phyloP scores from a whole-genome alignment of 2,329 filamentous ascomycete species.

The Capronia epimyces region DNA sequence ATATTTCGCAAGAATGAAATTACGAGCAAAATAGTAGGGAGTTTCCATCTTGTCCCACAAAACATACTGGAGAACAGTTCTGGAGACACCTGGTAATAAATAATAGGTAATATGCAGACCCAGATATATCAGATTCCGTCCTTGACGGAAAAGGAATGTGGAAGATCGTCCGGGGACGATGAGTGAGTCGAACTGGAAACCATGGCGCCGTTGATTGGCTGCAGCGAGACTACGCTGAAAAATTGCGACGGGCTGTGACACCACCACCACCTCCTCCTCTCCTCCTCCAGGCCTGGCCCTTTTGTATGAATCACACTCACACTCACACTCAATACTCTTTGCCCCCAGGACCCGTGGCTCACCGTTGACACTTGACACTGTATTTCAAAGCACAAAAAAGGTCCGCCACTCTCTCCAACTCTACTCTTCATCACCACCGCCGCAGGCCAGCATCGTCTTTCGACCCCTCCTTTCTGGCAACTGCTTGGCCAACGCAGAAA shows the following conservation, averaged over 20 bases:
- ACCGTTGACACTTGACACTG: too few species aligned
- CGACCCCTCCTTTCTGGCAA: background rate
- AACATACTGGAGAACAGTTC: too few species aligned
- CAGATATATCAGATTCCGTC: too few species aligned
- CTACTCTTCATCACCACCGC: background rate
- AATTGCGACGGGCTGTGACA: background rate
- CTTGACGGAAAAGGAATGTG: slow-evolving; percentile 2
- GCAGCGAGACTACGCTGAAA: background rate
- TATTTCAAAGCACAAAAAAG: too few species aligned
- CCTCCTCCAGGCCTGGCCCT: background rate
- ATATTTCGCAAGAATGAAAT: too few species aligned
- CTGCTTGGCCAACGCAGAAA: background rate
- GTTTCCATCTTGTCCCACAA: too few species aligned
- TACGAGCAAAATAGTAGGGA: too few species aligned
- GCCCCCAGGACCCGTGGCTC: too few species aligned
- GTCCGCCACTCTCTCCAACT: too few species aligned
- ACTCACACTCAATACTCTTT: background rate
- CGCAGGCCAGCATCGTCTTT: background rate
- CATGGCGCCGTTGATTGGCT: background rate
- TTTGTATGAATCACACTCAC: background rate
- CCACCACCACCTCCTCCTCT: background rate
- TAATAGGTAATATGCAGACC: too few species aligned
- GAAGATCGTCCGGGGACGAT: background rate
- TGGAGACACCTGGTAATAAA: too few species aligned
- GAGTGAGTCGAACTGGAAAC: background rate